Base-by-base conservation (phyloP, 148 eudicot genomes). In the Arbutus unedo region DNA sequence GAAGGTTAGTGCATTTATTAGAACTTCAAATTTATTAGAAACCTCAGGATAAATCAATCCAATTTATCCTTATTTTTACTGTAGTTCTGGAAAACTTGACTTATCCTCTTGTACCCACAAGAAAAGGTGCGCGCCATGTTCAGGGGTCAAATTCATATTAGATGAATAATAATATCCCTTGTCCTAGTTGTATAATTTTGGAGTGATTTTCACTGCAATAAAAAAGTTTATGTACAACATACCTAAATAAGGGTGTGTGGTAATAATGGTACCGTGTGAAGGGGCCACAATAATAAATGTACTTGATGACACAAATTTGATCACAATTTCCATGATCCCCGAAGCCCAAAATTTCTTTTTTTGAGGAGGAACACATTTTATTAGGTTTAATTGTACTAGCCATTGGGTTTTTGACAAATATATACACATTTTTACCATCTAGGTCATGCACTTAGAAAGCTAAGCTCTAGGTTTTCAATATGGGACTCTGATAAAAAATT, bases 291-390 rank as follows among this genome's bases (percentile, higher is more conserved):
- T 70, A 76, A 67, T 80, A 74, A 81, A 80, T 80, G 77, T 57
- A 72, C 11, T 43, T 15, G 49, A 79, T 21, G n/a, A 70, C 48
- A 14, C 48, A 31, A 14, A 14, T 23, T 83, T 77, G 84, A 71
- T 77, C 84, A 81, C 87, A 85, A 81, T 77, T 85, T 81, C 77
- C 87, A 85, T 81, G 84, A 85, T 67, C 47, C 78, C 70, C 18
- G 10, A n/a, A 66, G 44, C 76, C 76, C 47, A 25, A 71, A 62
- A 53, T 54, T 76, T 54, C 57, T 25, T 55, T 11, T 1, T 25
- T 77, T 77, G 47, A 11, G 78, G 14, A 56, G 41, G 66, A 4
- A 71, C 23, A 56, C 18, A 14, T 31, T 31, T 31, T 31, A 31
- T 31, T 31, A n/a, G 38, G 38, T 31, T 31, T 31, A 31, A 31